Evolutionary conservation across 768 basidiomycete species (phyloP), one percentile per base, ranked within the genome.

Genomic region (Leccinum variicolor): DNA sequence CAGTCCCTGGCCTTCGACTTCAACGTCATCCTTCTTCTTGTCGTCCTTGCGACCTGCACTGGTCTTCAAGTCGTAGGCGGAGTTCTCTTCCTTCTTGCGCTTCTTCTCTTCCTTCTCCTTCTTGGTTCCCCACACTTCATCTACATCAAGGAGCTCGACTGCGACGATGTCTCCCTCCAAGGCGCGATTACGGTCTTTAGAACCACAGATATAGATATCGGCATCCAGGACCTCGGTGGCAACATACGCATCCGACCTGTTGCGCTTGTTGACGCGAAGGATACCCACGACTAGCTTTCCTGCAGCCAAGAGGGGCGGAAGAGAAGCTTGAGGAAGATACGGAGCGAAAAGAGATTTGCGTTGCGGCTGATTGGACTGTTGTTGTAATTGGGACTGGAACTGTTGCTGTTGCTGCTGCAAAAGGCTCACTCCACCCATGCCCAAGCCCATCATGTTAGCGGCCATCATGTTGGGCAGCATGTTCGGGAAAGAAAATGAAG

Each of bases 31-130:
- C 78, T 98, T 98, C 83, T 98, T 98, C 86, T 99, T 99, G 78
- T 98, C 96, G 67, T 94, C 92, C 76, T 92, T 94, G 65, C 92
- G 84, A 58, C 86, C 89, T 34, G 78, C 82, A 45, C 76, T 79
- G 6, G 85, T 80, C 72, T 87, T 92, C 55, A 88, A 69, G 67
- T 98, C 96, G 72, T 94, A 98, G 0, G 94, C 92, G 28, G 94
- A 88, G 70, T 95, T 97, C 76, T 98, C 97, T 76, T 98, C 97
- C 83, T 99, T 99, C 79, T 98, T 98, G 69, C 96, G 83, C 79
- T 99, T 98, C 87, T 99, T 99, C 79, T 98, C 97, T 73, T 98
- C 97, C 77, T 99, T 99, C 78, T 99, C 97, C 76, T 99, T 99
- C 82, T 99, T 99, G 6, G 97, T 97, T 9, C 91, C 89, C 92